Percentiles rank a stretch among this genome's conserved stretches.
These are phyloP conservation scores for Leccinellum luteum DNA, from an alignment of 768 basidiomycete species.

Conservation along the genomic window DNA sequence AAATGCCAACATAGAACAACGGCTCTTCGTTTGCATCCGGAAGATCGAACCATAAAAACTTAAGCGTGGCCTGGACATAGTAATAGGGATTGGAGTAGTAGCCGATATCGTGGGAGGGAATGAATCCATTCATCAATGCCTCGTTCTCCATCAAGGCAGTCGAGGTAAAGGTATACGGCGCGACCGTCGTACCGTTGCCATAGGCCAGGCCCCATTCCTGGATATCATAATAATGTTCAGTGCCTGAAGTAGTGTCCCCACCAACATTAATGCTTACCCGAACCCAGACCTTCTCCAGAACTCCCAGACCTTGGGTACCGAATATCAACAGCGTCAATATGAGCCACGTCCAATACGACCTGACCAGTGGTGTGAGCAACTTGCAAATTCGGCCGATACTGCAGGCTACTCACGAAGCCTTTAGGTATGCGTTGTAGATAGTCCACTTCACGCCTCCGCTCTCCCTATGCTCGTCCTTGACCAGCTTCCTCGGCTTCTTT, in stretches of 20 bases:
- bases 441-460: conserved; percentile 81
- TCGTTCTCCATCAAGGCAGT: conserved; percentile 28
- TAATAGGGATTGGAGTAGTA: conserved; percentile 17
- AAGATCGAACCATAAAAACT: conserved; percentile 20
- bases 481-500: conserved; percentile 69
- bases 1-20: conserved; percentile 68
- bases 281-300: conserved; percentile 32
- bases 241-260: background rate
- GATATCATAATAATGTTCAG: background rate
- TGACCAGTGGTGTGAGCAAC: conserved; percentile 1
- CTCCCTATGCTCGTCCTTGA: conserved; percentile 82
- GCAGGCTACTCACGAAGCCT: conserved; percentile 51
- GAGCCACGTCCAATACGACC: conserved; percentile 33
- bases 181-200: background rate
- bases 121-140: conserved; percentile 23
- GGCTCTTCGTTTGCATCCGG: conserved; percentile 60
- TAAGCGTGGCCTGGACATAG: conserved; percentile 12
- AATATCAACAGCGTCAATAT: conserved; percentile 21
- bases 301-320: conserved; percentile 25
- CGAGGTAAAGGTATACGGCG: conserved; percentile 21
- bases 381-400: background rate
- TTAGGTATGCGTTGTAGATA: conserved; percentile 65
- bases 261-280: conserved; percentile 12
- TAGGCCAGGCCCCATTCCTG: conserved; percentile 33
- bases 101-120: conserved; percentile 18